Evolutionary conservation across 306 rosid genomes (phyloP), one percentile per base, ranked within the genome.

Genomic region (Vigna angularis): DNA sequence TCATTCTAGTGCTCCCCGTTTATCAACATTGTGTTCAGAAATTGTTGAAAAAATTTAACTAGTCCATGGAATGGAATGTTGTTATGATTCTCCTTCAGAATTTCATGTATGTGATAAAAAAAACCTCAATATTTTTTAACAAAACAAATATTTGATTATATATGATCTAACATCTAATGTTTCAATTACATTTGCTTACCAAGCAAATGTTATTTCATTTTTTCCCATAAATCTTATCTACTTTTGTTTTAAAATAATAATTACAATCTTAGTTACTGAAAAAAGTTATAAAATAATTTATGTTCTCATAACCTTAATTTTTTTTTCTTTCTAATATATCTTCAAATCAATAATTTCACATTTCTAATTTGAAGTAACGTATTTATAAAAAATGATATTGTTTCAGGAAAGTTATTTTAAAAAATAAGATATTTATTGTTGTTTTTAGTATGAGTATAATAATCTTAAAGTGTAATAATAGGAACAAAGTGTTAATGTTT

Each of bases 21-120:
- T 2, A 28, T 28, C 44, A 61, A 28, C 7, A 3, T 16, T 8
- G 24, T 16, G 13, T 15, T 62, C 22, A 34, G 22, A 63, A 63
- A 34, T 63, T 50, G 10, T 38, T 64, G 9, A 17, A 64, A 62
- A 63, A 50, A 42, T 20, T 40, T 22, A 17, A 71, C 63, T 73
- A 1, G 36, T 47, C 48, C 22, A 1, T 26, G 20, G 22, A 58
- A 45, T 61, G 61, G 50, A 62, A 74, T 59, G 16, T 11, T 69
- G 16, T 16, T 11, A 51, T 3, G 17, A 26, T 15, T 18, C 15
- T 47, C 26, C 20, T 58, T 15, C 32, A 6, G 8, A 59, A 14
- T 61, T 28, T 61, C 7, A 14, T 28, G 15, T 28, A 47, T 24
- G 2, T 11, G 52, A 67, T 2, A 44, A 44, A 30, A 30, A 51